Evolutionary conservation across 2,329 filamentous ascomycete genomes (phyloP).

Genomic region (Rugonectria rugulosa): DNA sequence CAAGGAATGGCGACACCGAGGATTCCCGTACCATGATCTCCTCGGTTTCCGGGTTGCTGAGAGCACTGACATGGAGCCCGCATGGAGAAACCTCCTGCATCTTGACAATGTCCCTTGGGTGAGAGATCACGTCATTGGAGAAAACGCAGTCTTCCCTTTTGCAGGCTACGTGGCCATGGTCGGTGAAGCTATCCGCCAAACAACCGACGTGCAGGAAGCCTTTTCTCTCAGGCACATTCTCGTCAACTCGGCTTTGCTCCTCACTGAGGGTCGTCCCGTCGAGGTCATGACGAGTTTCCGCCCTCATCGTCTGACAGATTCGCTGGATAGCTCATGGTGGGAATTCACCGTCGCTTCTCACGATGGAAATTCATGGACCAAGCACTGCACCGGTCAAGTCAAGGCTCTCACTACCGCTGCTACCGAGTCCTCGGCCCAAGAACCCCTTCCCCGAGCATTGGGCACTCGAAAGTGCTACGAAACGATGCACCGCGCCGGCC

Average conservation of each 20-base stretch:
- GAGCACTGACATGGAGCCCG: constrained; percentile 25
- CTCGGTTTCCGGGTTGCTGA: constrained; percentile 29
- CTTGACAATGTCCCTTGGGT: constrained; percentile 47
- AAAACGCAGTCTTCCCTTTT: constrained; percentile 51
- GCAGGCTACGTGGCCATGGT: constrained; percentile 47
- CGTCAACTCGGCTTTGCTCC: constrained; percentile 41
- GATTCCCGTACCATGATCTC: constrained; percentile 26
- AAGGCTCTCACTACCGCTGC: background rate
- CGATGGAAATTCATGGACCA: constrained; percentile 18
- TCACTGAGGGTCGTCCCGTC: constrained; percentile 21
- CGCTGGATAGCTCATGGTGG: constrained; percentile 19
- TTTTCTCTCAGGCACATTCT: constrained; percentile 35
- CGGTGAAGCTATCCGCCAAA: constrained; percentile 35
- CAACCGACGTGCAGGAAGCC: constrained; percentile 17
- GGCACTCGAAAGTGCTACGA: constrained; percentile 36
- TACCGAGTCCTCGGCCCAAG: constrained; percentile 3
- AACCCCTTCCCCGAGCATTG: constrained; percentile 28
- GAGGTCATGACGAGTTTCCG: constrained; percentile 20
- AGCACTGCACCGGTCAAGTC: constrained; percentile 22
- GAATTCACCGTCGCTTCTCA: constrained; percentile 18
- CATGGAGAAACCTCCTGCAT: constrained; percentile 34
- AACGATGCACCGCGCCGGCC: constrained; percentile 37
- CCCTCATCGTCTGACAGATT: constrained; percentile 14
- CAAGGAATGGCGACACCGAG: constrained; percentile 17
- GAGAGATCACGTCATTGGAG: constrained; percentile 53